Conservation (phyloP, 2,329 filamentous ascomycete species). For the Penicillium sp. region DNA sequence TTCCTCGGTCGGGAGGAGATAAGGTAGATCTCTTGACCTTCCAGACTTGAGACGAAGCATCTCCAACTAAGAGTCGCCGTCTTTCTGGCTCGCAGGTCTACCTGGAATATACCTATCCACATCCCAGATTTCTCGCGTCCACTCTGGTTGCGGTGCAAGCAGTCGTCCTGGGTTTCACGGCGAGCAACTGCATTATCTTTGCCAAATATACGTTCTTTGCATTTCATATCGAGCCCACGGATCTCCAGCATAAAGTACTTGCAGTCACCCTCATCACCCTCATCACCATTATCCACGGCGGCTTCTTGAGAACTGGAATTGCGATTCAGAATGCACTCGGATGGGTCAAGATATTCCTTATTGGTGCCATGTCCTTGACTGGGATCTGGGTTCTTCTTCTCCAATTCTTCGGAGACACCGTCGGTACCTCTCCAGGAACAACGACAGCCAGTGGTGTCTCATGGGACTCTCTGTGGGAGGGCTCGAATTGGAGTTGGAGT, state of each 20-base stretch:
- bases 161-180: constrained; percentile 64
- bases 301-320: constrained; percentile 58
- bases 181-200: constrained; percentile 68
- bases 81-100: constrained; percentile 63
- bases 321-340: constrained; percentile 60
- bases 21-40: constrained; percentile 52
- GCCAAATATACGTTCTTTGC: constrained; percentile 64
- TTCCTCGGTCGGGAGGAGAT: constrained; percentile 65
- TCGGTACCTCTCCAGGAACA: constrained; percentile 1
- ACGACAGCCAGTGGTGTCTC: constrained; percentile 12
- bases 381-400: constrained; percentile 59
- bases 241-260: constrained; percentile 54
- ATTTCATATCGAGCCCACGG: constrained; percentile 51
- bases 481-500: constrained; percentile 67
- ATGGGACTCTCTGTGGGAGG: constrained; percentile 60
- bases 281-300: constrained; percentile 59
- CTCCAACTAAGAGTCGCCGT: constrained; percentile 45
- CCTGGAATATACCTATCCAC: constrained; percentile 65
- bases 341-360: constrained; percentile 61
- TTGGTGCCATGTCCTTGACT: constrained; percentile 61
- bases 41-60: constrained; percentile 49
- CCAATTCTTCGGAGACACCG: constrained; percentile 26
- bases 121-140: constrained; percentile 62
- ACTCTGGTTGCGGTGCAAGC: constrained; percentile 63
- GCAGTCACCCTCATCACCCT: constrained; percentile 56